Evolutionary conservation across 495 filamentous ascomycete genomes (phyloP).

Genomic region (Daldinia childiae): DNA sequence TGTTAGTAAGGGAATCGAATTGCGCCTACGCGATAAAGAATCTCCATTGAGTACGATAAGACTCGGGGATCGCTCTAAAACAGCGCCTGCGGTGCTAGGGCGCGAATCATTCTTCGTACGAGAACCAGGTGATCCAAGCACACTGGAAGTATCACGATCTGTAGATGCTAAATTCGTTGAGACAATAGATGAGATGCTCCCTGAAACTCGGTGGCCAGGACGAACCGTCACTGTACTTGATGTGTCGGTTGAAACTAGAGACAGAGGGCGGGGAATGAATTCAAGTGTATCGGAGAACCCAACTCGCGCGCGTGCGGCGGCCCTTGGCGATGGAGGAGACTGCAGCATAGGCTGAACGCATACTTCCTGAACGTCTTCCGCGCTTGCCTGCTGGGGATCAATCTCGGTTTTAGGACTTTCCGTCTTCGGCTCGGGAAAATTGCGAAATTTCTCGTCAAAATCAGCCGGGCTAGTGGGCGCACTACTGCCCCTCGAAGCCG

Average conservation of each 20-base stretch:
- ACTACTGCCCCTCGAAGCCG: slow-evolving; percentile 64
- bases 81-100: slow-evolving; percentile 63
- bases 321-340: slow-evolving; percentile 50
- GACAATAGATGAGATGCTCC: slow-evolving; percentile 70
- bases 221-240: slow-evolving; percentile 72
- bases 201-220: slow-evolving; percentile 69
- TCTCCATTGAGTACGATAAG: slow-evolving; percentile 46
- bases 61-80: slow-evolving; percentile 58
- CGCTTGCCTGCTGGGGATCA: slow-evolving; percentile 8
- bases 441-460: slow-evolving; percentile 48
- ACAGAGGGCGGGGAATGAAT: slow-evolving; percentile 76
- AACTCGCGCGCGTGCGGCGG: slow-evolving; percentile 59
- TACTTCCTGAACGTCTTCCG: slow-evolving; percentile 28
- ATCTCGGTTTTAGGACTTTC: slow-evolving; percentile 22
- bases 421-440: slow-evolving; percentile 45
- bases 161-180: slow-evolving; percentile 53
- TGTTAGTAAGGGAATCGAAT: slow-evolving; percentile 61
- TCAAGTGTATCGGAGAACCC: slow-evolving; percentile 70
- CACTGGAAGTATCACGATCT: slow-evolving; percentile 50
- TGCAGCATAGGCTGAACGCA: slow-evolving; percentile 25
- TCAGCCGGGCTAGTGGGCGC: slow-evolving; percentile 76
- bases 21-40: slow-evolving; percentile 54
- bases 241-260: slow-evolving; percentile 77
- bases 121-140: slow-evolving; percentile 41
- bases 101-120: slow-evolving; percentile 50